phyloP scores from a whole-genome alignment of 2,329 filamentous ascomycete genomes.

The Claviceps quebecensis region DNA sequence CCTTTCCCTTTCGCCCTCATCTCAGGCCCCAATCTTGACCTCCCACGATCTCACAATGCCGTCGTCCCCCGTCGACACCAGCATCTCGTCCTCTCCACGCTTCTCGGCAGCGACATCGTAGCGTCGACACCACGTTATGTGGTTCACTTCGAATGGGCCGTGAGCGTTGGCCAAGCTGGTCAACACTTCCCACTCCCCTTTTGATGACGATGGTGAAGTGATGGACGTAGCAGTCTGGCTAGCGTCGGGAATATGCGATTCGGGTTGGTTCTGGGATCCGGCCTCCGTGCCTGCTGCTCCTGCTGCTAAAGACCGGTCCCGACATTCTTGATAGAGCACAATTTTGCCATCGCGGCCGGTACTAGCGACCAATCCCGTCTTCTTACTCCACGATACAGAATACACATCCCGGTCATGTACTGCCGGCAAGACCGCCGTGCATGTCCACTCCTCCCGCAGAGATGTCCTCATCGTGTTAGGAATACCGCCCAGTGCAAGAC shows the following conservation, averaged over 20 bases:
- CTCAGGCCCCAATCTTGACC: constrained; percentile 18
- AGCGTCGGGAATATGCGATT: neutral
- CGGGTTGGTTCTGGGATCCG: neutral
- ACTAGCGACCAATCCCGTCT: constrained; percentile 67
- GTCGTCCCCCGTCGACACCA: constrained; percentile 86
- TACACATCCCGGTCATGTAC: constrained; percentile 74
- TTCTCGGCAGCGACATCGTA: constrained; percentile 49
- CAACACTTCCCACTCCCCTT: constrained; percentile 49
- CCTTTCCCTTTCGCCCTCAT: no score
- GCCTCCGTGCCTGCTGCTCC: no score
- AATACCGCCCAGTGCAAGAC: constrained; percentile 42
- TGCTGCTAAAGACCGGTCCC: neutral
- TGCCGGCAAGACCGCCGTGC: constrained; percentile 60
- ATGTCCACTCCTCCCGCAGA: constrained; percentile 70
- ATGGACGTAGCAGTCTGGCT: constrained; percentile 4
- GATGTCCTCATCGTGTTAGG: constrained; percentile 80
- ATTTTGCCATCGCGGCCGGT: constrained; percentile 77
- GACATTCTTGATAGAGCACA: constrained; percentile 58
- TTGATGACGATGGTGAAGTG: constrained; percentile 24
- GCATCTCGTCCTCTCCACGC: constrained; percentile 58
- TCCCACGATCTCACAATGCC: constrained; percentile 77
- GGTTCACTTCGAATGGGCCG: constrained; percentile 88
- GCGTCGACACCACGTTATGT: constrained; percentile 73
- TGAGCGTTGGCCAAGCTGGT: constrained; percentile 61
- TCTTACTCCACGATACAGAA: constrained; percentile 67